Evolutionary conservation across 2,329 filamentous ascomycete genomes (phyloP), one percentile per base, ranked within the genome.

Genomic region (Aspergillus texensis): DNA sequence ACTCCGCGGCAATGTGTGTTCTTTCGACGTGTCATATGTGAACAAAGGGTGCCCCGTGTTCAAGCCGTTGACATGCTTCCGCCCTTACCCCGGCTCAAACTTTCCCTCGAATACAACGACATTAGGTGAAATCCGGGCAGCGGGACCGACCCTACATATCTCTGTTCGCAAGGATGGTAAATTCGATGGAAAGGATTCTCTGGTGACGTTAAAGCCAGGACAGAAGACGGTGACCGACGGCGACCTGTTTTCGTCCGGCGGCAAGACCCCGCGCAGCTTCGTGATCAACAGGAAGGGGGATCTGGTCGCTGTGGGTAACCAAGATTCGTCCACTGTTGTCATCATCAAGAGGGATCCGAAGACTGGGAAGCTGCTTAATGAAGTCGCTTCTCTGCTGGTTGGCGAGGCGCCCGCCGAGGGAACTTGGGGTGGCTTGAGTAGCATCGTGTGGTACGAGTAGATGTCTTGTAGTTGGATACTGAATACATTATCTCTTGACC

Each of bases 201-300:
- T 78, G 45, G 70, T 72, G 16, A 70, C 68, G 8, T 65, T 75
- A 58, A 34, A 60, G n/a, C 69, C 65, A n/a, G 48, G 57, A 0
- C 89, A 92, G 74, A 85, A 89, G 8, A 79, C 76, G 1, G 80
- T 92, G 30, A 76, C 72, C 0, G 83, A 86, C 61, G 74, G 86
- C 3, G 84, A 89, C 69, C 81, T 87, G 32, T 83, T 84, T n/a
- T 82, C 89, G 0, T 84, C 88, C 0, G 89, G 89, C 56, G 91
- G 91, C 2, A 75, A 79, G 9, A 85, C 83, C 61, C 91, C 91
- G 0, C 84, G 91, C 26, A 89, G 90, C 46, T 90, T 92, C 74
- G 85, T 83, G 57, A 77, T 92, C 62, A 93, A 90, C 75, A 83
- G 82, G 65, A 84, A 83, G 12, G 91, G 90, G 1, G 83, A 83